Conservation (phyloP, 176 grass and related monocot species). For the Dactylis glomerata region DNA sequence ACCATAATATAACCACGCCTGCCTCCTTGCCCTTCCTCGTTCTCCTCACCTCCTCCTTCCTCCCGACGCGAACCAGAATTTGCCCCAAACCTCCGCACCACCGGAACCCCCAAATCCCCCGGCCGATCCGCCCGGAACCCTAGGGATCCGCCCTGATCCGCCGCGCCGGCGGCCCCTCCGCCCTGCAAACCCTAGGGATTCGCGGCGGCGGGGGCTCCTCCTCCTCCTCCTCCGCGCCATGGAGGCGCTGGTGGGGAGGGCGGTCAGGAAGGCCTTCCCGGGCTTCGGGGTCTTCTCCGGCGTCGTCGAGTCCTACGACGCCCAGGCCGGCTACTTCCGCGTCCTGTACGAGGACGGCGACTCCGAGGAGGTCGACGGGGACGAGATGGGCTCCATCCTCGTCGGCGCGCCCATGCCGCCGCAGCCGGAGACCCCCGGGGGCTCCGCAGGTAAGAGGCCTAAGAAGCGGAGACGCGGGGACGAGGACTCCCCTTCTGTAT, state of each 20-base stretch:
- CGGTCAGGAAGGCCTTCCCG: conserved; percentile 71
- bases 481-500: not conserved
- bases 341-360: conserved; percentile 90
- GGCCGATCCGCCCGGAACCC: conserved; percentile 21
- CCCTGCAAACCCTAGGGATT: conserved; percentile 45
- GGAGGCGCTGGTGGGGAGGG: conserved; percentile 72
- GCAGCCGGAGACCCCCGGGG: conserved; percentile 7
- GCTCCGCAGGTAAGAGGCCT: conserved; percentile 10
- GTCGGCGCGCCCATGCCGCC: conserved; percentile 39
- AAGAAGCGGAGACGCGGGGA: conserved; percentile 53
- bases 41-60: not conserved
- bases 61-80: not conserved
- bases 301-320: conserved; percentile 77
- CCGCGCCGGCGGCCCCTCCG: conserved; percentile 2
- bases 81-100: not conserved
- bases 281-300: conserved; percentile 58
- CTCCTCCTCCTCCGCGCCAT: not conserved
- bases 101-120: conserved; percentile 3
- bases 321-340: conserved; percentile 61
- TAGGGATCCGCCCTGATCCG: conserved; percentile 20
- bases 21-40: not conserved
- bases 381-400: conserved; percentile 69
- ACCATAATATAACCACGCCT: conserved; percentile 11
- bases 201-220: not conserved
- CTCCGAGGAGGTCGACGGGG: conserved; percentile 78